Conservation (phyloP, 257 asterid species). For the Ophiorrhiza pumila region DNA sequence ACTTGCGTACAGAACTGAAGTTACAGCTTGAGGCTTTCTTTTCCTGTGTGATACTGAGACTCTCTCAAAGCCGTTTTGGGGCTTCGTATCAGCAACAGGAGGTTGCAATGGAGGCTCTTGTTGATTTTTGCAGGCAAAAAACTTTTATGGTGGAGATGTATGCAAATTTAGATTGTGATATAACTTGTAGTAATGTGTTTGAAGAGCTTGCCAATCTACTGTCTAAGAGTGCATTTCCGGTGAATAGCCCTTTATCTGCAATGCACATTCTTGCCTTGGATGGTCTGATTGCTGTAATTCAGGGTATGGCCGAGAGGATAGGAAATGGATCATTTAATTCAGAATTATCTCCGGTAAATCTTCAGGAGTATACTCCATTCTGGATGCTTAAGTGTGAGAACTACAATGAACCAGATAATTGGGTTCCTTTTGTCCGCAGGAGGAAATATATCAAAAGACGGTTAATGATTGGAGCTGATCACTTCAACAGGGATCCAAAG, state of each 20-base stretch:
- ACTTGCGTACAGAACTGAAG: constrained; percentile 76
- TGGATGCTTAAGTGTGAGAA: constrained; percentile 95
- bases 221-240: constrained; percentile 96
- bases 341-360: constrained; percentile 52
- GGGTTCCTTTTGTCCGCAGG: constrained; percentile 88
- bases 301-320: constrained; percentile 99
- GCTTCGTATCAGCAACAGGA: constrained; percentile 97
- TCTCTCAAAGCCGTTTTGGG: constrained; percentile 86
- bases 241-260: constrained; percentile 83
- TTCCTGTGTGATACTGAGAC: constrained; percentile 90
- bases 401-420: constrained; percentile 73
- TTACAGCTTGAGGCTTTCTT: constrained; percentile 96
- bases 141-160: constrained; percentile 90
- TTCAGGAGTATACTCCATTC: constrained; percentile 81
- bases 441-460: constrained; percentile 87
- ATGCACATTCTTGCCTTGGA: constrained; percentile 99
- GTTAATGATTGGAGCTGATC: constrained; percentile 97
- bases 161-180: constrained; percentile 92
- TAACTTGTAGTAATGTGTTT: constrained; percentile 88
- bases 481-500: constrained; percentile 94
- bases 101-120: constrained; percentile 98
- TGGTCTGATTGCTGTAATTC: constrained; percentile 94
- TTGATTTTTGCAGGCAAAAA: constrained; percentile 94
- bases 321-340: constrained; percentile 70
- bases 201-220: constrained; percentile 92